Base-by-base conservation (phyloP, 306 rosid species). In the Heteromeles arbutifolia region DNA sequence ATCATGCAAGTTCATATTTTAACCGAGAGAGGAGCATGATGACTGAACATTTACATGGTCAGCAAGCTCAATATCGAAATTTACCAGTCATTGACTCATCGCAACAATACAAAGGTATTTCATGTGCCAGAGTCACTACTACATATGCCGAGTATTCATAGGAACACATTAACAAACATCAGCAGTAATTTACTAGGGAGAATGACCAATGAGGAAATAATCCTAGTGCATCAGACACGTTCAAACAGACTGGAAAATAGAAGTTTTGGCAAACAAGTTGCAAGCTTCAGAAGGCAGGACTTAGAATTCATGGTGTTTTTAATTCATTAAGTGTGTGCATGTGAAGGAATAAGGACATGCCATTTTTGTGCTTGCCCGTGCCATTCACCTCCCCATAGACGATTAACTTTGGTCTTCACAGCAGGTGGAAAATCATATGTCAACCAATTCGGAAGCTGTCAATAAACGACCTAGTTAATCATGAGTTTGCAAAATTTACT, bases 351-450 rank as follows among this genome's bases (percentile, higher is more conserved):
- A 70, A 79, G 62, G 48, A 65, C 84, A 2, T 77, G 91, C 98
- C 98, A 95, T 72, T 95, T 95, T 76, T 95, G 98, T 15, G 98
- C 97, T 78, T 95, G 98, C 62, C 98, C 98, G 41, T 95, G 97
- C 97, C 97, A 95, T 90, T 95, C 91, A 34, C 98, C 98, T 74
- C 98, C 93, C 98, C 98, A 95, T 3, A 95, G 92, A 22, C 97
- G 97, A 81, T 89, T 92, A 43, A 95, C 98, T 89, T 92, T 95
- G 64, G 96, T 84, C 89, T 88, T 92, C 87, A 95, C 98, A 37
- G 96, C 84, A 64, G 98, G 91, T 75, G 98, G 98, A 73, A 95
- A 95, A 84, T 95, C 98, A 70, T 95, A 90, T 32, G 98, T 92
- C 85, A 95, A 76, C 98, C 98, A 95, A 65, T 86, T 80, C 15